Base-by-base conservation (phyloP, 2,329 filamentous ascomycete genomes). In the Parafenestella ontariensis region DNA sequence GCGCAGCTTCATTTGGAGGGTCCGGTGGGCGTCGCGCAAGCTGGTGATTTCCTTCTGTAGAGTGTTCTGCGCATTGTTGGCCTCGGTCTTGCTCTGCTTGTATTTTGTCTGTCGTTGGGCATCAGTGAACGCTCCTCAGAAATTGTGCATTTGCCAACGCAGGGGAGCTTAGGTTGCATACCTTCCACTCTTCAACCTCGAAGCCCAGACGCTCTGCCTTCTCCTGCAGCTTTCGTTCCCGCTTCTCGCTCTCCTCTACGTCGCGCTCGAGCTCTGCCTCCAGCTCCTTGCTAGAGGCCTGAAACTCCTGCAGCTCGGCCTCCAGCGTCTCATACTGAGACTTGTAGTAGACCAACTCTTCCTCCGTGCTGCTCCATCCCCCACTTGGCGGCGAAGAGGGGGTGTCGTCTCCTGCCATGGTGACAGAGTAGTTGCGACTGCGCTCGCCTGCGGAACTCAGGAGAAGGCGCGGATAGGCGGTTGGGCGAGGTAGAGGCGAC, bases 111-210 rank as follows among this genome's bases (percentile, higher is more conserved):
- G 45, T 17, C 10, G 37, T 20, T 4, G 17, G 31, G 43, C 26
- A 52, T 57, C 58, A 56, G 43, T 49, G 28, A 39, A 10, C 26
- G 47, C 21, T 21, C 18, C 9, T 9, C 7, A 39, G 20, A 10
- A 15, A 15, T n/a, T 34, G 31, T 15, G 31, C 31, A 10, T 34
- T 28, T 7, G 8, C 15, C 21, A 36, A 15, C 41, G n/a, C 41
- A 20, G 42, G 20, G 33, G 45, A 23, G 3, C n/a, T 28, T 24
- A 31, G 36, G 21, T 17, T 17, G 72, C 85, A 76, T 81, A 94
- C 92, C 88, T 98, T 98, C 95, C 95, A 99, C 78, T 99, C 95
- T 54, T 98, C 92, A 0, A 95, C 93, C 76, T 98, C 93, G 71
- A 92, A 99, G 45, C 85, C 87, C 59, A 96, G 77, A 33, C 83